These are phyloP conservation scores for Daedalea quercina DNA, from an alignment of 768 basidiomycete genomes.

Conservation along the genomic window DNA sequence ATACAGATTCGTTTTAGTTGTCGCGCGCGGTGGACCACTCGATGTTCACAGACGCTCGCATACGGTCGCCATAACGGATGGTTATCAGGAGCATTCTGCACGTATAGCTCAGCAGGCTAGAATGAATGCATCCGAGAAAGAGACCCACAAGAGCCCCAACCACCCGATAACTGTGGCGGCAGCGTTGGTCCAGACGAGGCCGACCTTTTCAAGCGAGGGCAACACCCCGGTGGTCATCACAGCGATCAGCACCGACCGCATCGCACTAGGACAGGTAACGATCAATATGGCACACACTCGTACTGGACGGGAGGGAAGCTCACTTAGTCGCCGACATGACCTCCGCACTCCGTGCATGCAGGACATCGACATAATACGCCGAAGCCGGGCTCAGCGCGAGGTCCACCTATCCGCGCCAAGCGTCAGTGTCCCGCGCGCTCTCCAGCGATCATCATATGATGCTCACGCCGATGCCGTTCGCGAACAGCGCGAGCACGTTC, in stretches of 20 bases:
- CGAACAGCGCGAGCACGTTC: slow-evolving; percentile 49
- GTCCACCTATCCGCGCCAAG: slow-evolving; percentile 40
- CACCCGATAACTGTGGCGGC: slow-evolving; percentile 39
- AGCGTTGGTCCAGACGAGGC: slow-evolving; percentile 43
- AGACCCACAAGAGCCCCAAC: slow-evolving; percentile 46
- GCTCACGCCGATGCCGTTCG: slow-evolving; percentile 60
- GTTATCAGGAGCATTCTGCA: not conserved
- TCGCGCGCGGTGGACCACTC: not conserved
- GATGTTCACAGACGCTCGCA: not conserved
- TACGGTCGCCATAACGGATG: not conserved
- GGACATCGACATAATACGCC: slow-evolving; percentile 53
- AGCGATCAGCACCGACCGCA: slow-evolving; percentile 39
- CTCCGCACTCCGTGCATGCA: slow-evolving; percentile 59
- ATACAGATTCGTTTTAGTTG: not conserved
- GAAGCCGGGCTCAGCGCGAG: slow-evolving; percentile 48
- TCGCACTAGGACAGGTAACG: slow-evolving; percentile 28
- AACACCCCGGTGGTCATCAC: slow-evolving; percentile 39
- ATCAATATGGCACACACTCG: not conserved
- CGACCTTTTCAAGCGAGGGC: slow-evolving; percentile 47
- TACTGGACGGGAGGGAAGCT: slow-evolving; percentile 14
- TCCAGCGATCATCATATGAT: not conserved
- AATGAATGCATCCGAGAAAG: not conserved
- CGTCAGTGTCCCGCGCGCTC: not conserved
- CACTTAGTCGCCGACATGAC: slow-evolving; percentile 51
- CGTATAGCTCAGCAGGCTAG: not conserved